These are phyloP conservation scores for Rhizopogon vinicolor DNA, from an alignment of 768 basidiomycete genomes.

Conservation along the genomic window DNA sequence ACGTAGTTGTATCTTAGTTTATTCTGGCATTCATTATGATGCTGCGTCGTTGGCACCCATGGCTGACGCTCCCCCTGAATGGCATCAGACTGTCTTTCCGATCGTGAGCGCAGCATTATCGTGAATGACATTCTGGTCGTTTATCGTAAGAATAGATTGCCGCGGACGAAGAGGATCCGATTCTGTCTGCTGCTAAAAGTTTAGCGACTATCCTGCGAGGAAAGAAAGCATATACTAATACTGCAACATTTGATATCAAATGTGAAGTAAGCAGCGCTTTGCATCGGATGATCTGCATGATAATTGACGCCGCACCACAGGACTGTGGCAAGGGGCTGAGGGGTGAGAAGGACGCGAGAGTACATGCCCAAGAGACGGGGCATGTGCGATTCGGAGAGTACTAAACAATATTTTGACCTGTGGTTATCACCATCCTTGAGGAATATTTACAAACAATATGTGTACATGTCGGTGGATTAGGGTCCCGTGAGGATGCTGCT, in stretches of 20 bases:
- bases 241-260: conserved; percentile 83
- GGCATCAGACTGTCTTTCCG: conserved; percentile 86
- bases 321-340: conserved; percentile 82
- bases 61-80: conserved; percentile 71
- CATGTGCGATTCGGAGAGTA: conserved; percentile 85
- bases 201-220: conserved; percentile 69
- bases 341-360: conserved; percentile 90
- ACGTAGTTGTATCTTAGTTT: conserved; percentile 70
- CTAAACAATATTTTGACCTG: conserved; percentile 25
- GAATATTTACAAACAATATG: background rate
- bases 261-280: conserved; percentile 59
- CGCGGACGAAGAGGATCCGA: conserved; percentile 41
- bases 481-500: conserved; percentile 30
- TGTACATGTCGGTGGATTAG: background rate
- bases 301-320: conserved; percentile 29
- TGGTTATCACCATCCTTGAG: background rate
- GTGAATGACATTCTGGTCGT: background rate
- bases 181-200: conserved; percentile 61
- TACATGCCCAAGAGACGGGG: conserved; percentile 84
- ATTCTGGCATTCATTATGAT: conserved; percentile 97
- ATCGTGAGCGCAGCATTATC: conserved; percentile 34
- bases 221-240: conserved; percentile 88
- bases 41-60: conserved; percentile 80
- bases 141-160: conserved; percentile 13
- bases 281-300: conserved; percentile 1